Evolutionary conservation across 129 eudicot genomes (phyloP).

Genomic region (Logfia minima): DNA sequence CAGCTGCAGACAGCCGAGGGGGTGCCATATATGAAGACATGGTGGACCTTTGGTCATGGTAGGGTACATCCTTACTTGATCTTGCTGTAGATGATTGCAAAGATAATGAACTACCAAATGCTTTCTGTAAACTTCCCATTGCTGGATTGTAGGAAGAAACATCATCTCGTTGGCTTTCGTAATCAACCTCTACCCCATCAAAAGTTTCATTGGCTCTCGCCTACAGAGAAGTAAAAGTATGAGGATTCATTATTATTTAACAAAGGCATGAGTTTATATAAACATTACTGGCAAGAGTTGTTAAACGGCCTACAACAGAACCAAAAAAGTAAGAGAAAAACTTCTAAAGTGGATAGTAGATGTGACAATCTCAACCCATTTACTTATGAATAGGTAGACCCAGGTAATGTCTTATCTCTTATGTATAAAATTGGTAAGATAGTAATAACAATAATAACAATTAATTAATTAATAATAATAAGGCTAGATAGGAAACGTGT

Average conservation of each 20-base stretch:
- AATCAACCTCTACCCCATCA: slow-evolving; percentile 88
- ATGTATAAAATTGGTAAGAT: background rate
- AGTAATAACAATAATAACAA: background rate
- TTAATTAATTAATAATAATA: background rate
- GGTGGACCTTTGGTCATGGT: slow-evolving; percentile 62
- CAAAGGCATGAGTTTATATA: background rate
- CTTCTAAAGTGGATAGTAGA: slow-evolving; percentile 1
- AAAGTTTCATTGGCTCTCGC: slow-evolving; percentile 70
- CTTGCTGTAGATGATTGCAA: slow-evolving; percentile 75
- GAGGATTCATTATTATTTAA: background rate
- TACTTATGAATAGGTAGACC: background rate
- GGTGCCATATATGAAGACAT: slow-evolving; percentile 64
- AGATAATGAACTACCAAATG: slow-evolving; percentile 84
- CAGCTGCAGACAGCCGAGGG: slow-evolving; percentile 75
- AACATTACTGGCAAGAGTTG: background rate
- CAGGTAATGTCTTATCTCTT: background rate
- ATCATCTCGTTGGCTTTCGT: slow-evolving; percentile 85
- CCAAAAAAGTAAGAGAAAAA: slow-evolving; percentile 4
- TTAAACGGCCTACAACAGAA: background rate
- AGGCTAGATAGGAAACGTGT: too few relatives aligned
- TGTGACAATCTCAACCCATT: background rate
- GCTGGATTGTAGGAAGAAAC: slow-evolving; percentile 75
- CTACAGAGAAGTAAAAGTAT: slow-evolving; percentile 37
- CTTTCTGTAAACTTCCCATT: slow-evolving; percentile 58
- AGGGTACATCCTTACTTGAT: slow-evolving; percentile 60